phyloP scores from a whole-genome alignment of 768 basidiomycete genomes.

The Russula emetica region DNA sequence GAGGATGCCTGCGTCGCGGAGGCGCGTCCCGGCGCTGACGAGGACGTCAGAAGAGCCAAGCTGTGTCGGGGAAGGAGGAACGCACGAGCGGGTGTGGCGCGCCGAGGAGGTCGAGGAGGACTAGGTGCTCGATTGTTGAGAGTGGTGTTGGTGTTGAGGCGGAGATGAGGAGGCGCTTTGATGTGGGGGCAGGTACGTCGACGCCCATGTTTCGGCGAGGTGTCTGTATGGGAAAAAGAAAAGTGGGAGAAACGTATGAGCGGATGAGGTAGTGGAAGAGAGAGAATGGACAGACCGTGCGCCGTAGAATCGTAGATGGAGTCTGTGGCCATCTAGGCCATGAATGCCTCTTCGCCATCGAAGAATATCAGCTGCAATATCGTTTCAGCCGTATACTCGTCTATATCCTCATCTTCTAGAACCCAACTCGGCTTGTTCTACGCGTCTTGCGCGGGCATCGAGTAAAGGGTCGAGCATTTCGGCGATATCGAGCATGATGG shows the following conservation, averaged over 20 bases:
- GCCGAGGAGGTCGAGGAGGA: constrained; percentile 91
- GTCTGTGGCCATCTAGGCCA: constrained; percentile 82
- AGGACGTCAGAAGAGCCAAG: constrained; percentile 89
- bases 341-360: constrained; percentile 96
- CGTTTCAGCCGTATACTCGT: constrained; percentile 57
- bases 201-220: constrained; percentile 80
- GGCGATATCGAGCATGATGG: constrained; percentile 89
- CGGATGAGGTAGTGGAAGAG: not conserved
- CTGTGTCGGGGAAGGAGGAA: constrained; percentile 83
- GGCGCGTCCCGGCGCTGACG: constrained; percentile 60
- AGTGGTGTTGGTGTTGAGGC: constrained; percentile 54
- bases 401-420: constrained; percentile 64
- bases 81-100: constrained; percentile 67
- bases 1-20: constrained; percentile 61
- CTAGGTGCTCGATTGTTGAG: constrained; percentile 79
- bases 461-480: constrained; percentile 74
- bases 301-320: constrained; percentile 97
- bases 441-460: constrained; percentile 50
- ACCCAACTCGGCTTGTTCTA: constrained; percentile 43
- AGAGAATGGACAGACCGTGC: constrained; percentile 58
- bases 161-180: constrained; percentile 51
- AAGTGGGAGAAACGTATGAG: not conserved
- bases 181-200: constrained; percentile 59
- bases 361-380: constrained; percentile 93
- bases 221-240: constrained; percentile 48